Evolutionary conservation across 352 stramenopile species (phyloP).

Genomic region (Globisporangium orthogonon): DNA sequence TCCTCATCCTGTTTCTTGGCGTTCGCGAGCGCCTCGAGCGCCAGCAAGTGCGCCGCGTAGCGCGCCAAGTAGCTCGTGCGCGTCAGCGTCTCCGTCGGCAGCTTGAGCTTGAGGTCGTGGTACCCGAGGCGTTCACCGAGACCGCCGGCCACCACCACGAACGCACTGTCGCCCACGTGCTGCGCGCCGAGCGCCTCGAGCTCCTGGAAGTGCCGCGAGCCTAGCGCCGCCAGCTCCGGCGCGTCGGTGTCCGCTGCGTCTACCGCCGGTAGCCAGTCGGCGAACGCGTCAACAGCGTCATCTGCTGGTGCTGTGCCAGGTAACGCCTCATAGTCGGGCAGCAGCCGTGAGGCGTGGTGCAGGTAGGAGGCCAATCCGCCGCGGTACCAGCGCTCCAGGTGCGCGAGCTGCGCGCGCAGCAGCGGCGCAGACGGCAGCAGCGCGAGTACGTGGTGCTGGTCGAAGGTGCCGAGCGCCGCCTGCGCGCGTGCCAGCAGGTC

Average conservation of each 20-base stretch:
- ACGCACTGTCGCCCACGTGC: constrained; percentile 80
- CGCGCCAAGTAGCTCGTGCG: constrained; percentile 89
- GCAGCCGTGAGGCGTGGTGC: constrained; percentile 36
- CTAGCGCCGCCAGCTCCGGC: constrained; percentile 24
- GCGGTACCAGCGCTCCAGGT: constrained; percentile 64
- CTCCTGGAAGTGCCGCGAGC: constrained; percentile 31
- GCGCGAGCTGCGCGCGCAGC: constrained; percentile 38
- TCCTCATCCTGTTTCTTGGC: neutral
- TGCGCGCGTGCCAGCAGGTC: constrained; percentile 16
- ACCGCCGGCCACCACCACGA: constrained; percentile 96
- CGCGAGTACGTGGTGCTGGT: constrained; percentile 35
- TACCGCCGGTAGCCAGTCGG: constrained; percentile 45
- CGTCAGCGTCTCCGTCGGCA: constrained; percentile 92
- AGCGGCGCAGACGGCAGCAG: constrained; percentile 14
- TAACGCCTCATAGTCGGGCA: constrained; percentile 16
- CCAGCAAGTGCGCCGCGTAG: constrained; percentile 93
- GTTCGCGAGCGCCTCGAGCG: constrained; percentile 65
- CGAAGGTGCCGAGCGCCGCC: constrained; percentile 25
- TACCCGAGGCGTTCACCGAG: constrained; percentile 97
- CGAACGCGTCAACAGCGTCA: constrained; percentile 14
- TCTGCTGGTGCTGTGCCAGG: neutral
- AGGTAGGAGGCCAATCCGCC: constrained; percentile 55
- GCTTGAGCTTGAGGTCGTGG: constrained; percentile 94
- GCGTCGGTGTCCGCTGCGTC: constrained; percentile 1
- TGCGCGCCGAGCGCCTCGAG: constrained; percentile 41